Evolutionary conservation across 2,329 filamentous ascomycete genomes (phyloP).

Genomic region (Phialocephala sp.): DNA sequence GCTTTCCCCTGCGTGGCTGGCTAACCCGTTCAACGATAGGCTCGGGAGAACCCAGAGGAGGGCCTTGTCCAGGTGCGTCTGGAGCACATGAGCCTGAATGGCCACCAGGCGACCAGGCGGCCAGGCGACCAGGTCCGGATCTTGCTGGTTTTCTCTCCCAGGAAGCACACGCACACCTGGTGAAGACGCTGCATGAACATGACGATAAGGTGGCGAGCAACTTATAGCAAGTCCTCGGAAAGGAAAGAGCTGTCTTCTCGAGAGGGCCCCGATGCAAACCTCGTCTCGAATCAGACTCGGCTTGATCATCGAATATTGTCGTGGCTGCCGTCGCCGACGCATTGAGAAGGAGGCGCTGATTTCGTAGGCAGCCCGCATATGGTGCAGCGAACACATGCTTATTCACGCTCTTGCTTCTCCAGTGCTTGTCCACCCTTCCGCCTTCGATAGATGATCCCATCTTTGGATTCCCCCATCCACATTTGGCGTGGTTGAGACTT

Average conservation of each 20-base stretch:
- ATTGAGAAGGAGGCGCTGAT: constrained; percentile 2
- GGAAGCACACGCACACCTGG: not conserved
- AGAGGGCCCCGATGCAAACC: not conserved
- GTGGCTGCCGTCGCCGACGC: not conserved
- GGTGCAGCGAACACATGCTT: not conserved
- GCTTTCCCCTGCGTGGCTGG: not conserved
- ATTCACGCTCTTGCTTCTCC: constrained; percentile 2
- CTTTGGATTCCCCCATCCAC: not conserved
- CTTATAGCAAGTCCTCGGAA: not conserved
- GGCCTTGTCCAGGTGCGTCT: not conserved
- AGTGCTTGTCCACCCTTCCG: not conserved
- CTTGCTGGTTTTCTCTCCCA: not conserved
- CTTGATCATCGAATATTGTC: not conserved
- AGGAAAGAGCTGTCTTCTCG: not conserved
- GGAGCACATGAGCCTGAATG: constrained; percentile 7
- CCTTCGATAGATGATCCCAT: not conserved
- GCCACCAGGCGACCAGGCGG: no score
- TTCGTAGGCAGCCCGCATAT: constrained; percentile 1
- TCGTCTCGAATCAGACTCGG: not conserved
- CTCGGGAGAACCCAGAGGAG: constrained; percentile 8
- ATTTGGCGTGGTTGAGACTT: not conserved
- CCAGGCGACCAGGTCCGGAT: constrained; percentile 6
- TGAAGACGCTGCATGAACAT: constrained; percentile 3
- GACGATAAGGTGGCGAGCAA: constrained; percentile 6
- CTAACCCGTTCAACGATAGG: constrained; percentile 10